Evolutionary conservation across 1,284 basidiomycete genomes (phyloP).

Genomic region (Heliocybe sulcata): DNA sequence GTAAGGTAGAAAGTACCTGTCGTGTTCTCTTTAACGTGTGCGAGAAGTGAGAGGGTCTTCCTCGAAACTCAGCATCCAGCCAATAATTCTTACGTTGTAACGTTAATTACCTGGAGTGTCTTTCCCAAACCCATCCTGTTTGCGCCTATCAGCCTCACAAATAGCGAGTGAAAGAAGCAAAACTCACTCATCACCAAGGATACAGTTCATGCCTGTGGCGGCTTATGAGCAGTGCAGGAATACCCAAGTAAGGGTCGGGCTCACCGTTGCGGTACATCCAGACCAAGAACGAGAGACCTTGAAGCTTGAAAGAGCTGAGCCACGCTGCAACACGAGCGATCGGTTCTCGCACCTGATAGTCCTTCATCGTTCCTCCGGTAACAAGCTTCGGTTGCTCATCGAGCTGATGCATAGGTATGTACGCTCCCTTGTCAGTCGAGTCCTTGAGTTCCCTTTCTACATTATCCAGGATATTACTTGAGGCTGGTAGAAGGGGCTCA

Average conservation of each 20-base stretch:
- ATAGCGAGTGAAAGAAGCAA: not conserved
- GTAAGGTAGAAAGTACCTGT: conserved; percentile 20
- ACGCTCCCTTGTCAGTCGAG: conserved; percentile 10
- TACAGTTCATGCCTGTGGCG: conserved; percentile 44
- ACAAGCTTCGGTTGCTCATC: conserved; percentile 39
- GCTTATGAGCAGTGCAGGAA: no score
- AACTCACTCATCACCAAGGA: conserved; percentile 51
- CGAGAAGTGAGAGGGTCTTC: conserved; percentile 53
- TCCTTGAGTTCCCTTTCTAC: conserved; percentile 9
- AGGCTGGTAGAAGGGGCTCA: conserved; percentile 12
- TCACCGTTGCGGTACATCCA: conserved; percentile 51
- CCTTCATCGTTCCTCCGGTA: conserved; percentile 44
- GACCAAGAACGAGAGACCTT: conserved; percentile 45
- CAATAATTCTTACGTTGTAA: no score
- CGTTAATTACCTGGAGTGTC: conserved; percentile 49
- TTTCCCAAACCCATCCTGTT: conserved; percentile 59
- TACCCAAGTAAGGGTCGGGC: no score
- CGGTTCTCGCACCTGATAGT: conserved; percentile 38
- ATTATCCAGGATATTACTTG: conserved; percentile 10
- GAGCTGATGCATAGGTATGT: conserved; percentile 29
- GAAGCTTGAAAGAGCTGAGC: conserved; percentile 24
- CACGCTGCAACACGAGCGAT: not conserved
- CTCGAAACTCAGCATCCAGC: not conserved
- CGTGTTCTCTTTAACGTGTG: conserved; percentile 40
- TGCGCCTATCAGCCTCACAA: conserved; percentile 4